Base-by-base conservation (phyloP, 2,329 filamentous ascomycete species). In the Epichloe aotearoae region DNA sequence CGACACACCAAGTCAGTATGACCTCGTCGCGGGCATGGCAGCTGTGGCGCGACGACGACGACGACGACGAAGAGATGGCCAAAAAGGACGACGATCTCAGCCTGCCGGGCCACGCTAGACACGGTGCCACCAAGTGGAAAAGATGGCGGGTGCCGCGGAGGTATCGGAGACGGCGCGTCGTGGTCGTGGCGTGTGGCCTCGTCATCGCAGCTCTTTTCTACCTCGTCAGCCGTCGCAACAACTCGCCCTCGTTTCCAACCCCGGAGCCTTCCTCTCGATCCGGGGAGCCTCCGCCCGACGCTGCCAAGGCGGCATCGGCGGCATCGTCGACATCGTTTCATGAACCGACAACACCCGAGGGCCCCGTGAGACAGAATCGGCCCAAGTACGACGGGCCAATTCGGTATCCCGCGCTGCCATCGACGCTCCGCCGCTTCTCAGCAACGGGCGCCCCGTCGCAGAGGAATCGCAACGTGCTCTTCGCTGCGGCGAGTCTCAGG, bases 401-500 rank as follows among this genome's bases (percentile, higher is more conserved):
- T 57, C 79, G 73, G 58, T 90, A 88, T 61, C 77, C 76, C 57
- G 66, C 77, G 11, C 74, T 96, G 41, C 78, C 77, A 1, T 61
- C 65, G 17, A 81, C 83, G 3, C 69, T 95, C 40, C 77, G 82
- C 41, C 73, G 71, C 12, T 78, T 84, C 42, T 63, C 72, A 7
- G 70, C 66, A 19, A 80, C 78, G 0, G 69, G 70, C 26, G 82
- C 82, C 4, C 65, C 67, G 46, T 69, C 69, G 49, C 55, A 62
- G 34, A 62, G 68, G 38, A 87, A 86, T 60, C 77, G 77, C 47
- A 89, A 89, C 59, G 76, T 95, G 15, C 66, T 96, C 3, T 95
- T 95, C 62, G 84, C 83, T 4, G 82, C 86, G 3, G 83, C 86
- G 0, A 89, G 76, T 54, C 67, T 94, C 47, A 78, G 78, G 63